Percentiles rank a stretch among this genome's conserved stretches.
These are phyloP conservation scores for Pseudopyricularia cyperi DNA, from an alignment of 2,329 filamentous ascomycete species.

Conservation along the genomic window DNA sequence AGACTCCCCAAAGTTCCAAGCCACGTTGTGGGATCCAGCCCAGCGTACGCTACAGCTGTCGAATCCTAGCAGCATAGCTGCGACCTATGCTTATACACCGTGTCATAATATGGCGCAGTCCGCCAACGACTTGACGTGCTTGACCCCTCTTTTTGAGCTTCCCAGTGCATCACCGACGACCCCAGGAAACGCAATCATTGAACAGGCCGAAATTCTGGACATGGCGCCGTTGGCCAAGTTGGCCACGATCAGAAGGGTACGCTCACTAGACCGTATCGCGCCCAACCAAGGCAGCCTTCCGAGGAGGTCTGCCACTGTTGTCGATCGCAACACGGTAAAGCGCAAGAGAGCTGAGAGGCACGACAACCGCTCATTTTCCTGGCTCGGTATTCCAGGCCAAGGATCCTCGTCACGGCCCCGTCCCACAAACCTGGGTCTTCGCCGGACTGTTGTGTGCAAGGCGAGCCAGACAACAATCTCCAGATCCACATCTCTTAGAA, in stretches of 20 bases:
- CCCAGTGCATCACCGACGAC: not conserved
- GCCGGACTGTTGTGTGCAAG: conserved; percentile 14
- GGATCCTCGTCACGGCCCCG: not conserved
- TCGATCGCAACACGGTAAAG: not conserved
- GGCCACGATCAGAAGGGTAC: not conserved
- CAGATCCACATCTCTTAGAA: conserved; percentile 15
- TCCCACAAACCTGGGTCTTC: conserved; percentile 8
- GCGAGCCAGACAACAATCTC: conserved; percentile 16
- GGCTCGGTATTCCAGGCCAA: not conserved
- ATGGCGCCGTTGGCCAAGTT: not conserved
- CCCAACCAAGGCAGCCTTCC: no score
- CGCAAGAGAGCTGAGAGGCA: not conserved
- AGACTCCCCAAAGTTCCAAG: not conserved
- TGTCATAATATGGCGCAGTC: not conserved
- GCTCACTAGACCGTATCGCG: not conserved
- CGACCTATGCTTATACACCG: not conserved
- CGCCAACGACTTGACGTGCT: not conserved
- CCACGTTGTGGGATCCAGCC: not conserved
- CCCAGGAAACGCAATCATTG: not conserved
- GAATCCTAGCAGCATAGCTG: not conserved
- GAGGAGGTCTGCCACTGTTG: not conserved
- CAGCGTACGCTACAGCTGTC: not conserved
- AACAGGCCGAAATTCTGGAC: not conserved
- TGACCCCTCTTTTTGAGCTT: not conserved
- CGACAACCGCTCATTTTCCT: not conserved